Evolutionary conservation across 257 asterid genomes (phyloP).

Genomic region (Scutellaria minor): DNA sequence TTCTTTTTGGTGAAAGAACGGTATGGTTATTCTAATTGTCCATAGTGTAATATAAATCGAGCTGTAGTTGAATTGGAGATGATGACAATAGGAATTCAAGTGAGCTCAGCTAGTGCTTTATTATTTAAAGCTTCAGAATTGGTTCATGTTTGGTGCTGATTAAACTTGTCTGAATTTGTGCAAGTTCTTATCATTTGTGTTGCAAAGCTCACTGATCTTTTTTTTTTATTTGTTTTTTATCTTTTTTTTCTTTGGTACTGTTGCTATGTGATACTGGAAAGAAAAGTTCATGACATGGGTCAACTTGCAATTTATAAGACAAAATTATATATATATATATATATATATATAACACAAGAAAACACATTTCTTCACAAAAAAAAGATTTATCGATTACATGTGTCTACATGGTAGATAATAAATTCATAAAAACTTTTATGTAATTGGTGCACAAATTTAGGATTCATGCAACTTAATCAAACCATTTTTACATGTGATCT

Average conservation of each 20-base stretch:
- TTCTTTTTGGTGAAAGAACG: neutral
- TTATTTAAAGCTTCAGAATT: constrained; percentile 20
- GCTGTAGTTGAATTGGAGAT: neutral
- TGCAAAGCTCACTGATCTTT: neutral
- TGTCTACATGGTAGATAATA: no score
- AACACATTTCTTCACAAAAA: no score
- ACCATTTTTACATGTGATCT: no score
- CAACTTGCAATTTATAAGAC: no score
- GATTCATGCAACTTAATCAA: no score
- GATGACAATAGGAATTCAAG: no score
- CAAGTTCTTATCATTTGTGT: neutral
- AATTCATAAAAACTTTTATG: no score
- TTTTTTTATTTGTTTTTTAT: neutral
- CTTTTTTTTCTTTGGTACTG: neutral
- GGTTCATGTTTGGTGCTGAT: neutral
- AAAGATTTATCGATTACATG: no score
- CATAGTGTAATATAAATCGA: neutral
- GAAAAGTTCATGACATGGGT: no score
- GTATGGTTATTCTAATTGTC: constrained; percentile 20
- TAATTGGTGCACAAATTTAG: no score
- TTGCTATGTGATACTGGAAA: neutral
- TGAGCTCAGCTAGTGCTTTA: neutral
- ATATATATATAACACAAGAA: no score
- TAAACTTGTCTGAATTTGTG: constrained; percentile 6
- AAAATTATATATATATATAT: no score